A percentile compares a stretch with the other conserved stretches of the same genome.
Conservation (phyloP, 352 stramenopile species). For the Phytophthora cactorum region DNA sequence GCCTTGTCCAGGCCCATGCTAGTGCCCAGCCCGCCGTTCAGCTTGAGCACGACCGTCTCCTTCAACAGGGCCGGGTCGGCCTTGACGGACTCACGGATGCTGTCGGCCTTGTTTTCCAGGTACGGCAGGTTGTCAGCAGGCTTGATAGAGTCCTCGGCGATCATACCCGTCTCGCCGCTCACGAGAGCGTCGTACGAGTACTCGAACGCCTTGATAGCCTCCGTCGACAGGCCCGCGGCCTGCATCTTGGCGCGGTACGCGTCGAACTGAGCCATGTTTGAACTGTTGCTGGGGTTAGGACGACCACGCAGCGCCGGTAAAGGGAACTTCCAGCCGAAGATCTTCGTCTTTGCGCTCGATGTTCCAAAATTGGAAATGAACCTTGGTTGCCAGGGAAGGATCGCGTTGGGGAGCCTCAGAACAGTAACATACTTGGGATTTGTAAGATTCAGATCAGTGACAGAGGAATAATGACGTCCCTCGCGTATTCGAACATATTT, state of each 20-base stretch:
- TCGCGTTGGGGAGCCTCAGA: slow-evolving; percentile 14
- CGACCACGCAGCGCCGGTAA: slow-evolving; percentile 38
- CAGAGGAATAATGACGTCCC: slow-evolving; percentile 1
- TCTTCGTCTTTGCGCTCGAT: slow-evolving; percentile 49
- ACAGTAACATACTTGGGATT: slow-evolving; percentile 20
- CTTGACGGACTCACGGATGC: slow-evolving; percentile 79
- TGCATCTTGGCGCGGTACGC: slow-evolving; percentile 97
- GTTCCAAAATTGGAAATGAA: slow-evolving; percentile 45
- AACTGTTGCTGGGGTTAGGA: slow-evolving; percentile 33
- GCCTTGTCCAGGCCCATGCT: slow-evolving; percentile 96
- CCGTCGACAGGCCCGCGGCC: slow-evolving; percentile 93
- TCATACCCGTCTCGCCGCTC: slow-evolving; percentile 96
- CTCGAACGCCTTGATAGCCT: slow-evolving; percentile 98
- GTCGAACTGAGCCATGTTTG: slow-evolving; percentile 68
- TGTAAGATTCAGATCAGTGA: slow-evolving; percentile 20
- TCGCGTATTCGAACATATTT: background rate
- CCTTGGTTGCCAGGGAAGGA: slow-evolving; percentile 13
- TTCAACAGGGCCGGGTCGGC: slow-evolving; percentile 77
- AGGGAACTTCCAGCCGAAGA: slow-evolving; percentile 42
- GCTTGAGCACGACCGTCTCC: slow-evolving; percentile 89
- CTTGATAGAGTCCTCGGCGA: slow-evolving; percentile 94
- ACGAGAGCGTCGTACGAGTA: slow-evolving; percentile 97
- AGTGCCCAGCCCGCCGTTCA: slow-evolving; percentile 87
- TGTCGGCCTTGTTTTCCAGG: slow-evolving; percentile 77
- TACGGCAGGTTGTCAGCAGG: slow-evolving; percentile 82